Evolutionary conservation across 2,329 filamentous ascomycete species (phyloP).

Genomic region (Rhexocercosporidium sp.): DNA sequence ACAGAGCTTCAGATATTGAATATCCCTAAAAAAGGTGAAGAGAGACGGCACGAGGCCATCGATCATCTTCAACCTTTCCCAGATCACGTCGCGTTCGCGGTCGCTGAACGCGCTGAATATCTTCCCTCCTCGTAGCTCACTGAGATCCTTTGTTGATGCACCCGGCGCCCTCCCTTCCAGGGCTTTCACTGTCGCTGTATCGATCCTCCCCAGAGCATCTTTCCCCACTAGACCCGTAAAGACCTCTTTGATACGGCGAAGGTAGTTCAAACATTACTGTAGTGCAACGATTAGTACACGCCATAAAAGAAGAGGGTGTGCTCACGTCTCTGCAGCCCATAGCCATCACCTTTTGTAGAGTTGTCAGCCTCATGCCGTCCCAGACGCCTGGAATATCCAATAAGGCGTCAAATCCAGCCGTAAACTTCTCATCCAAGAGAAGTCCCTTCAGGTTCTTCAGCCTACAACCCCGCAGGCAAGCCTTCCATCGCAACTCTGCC

Average conservation of each 20-base stretch:
- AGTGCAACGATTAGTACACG: no score
- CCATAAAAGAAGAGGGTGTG: no score
- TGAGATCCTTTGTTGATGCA: constrained; percentile 38
- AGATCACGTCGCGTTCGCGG: constrained; percentile 41
- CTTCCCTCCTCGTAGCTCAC: constrained; percentile 39
- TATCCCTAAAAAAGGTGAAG: constrained; percentile 45
- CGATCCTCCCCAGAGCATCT: no score
- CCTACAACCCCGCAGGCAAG: background rate
- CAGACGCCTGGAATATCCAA: background rate
- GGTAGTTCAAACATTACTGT: no score
- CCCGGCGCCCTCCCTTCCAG: no score
- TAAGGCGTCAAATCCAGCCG: background rate
- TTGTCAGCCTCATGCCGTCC: background rate
- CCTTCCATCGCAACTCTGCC: background rate
- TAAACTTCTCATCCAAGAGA: background rate
- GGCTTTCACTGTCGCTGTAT: no score
- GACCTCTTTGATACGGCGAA: no score
- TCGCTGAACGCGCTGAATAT: constrained; percentile 43
- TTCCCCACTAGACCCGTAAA: no score
- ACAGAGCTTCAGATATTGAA: constrained; percentile 42
- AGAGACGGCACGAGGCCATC: constrained; percentile 44
- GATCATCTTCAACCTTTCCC: constrained; percentile 32
- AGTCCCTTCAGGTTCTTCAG: background rate
- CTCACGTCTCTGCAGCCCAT: background rate
- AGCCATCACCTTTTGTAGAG: background rate